Base-by-base conservation (phyloP, 2,329 filamentous ascomycete species). In the Sporothrix variecibatus region DNA sequence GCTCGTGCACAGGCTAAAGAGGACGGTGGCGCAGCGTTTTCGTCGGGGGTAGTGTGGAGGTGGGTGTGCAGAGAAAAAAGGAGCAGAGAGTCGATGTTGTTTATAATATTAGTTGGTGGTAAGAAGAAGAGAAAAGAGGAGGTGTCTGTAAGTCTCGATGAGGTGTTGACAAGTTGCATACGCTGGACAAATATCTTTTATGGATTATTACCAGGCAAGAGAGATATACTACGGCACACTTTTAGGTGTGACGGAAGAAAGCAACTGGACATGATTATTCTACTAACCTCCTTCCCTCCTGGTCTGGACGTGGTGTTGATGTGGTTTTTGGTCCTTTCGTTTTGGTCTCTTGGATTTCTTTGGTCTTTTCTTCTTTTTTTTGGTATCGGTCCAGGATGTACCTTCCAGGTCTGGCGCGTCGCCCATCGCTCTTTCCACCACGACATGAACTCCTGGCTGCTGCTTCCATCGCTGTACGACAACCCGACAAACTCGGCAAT, bases 271-370 rank as follows among this genome's bases (percentile, higher is more conserved):
- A 65, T 46, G 62, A 46, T 43, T 43, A 26, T 26, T 17, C 38
- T 65, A 23, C 38, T 65, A 46, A 28, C 62, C 62, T 17, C 38
- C 60, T 26, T 26, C 23, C 31, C 58, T n/a, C 15, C 15, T 65
- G 62, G n/a, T 46, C 38, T 28, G 7, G 7, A n/a, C 23, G 62
- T 65, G 34, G 38, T 46, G 40, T n/a, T 46, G 62, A 28, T 56
- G n/a, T 38, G 60, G 31, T 64, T 58, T 49, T n/a, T 71, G 69
- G 69, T 71, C 53, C 60, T 62, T 71, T 20, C 7, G 46, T 53
- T 70, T 56, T 38, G 60, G 62, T 49, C 69, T 49, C 34, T 34
- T 7, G n/a, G n/a, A 3, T 34, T 3, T 34, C 9, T 46, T 28
- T 51, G 53, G 17, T 68, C 46, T 73, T 38, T 4, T 4, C 43